These are phyloP conservation scores for Coffea eugenioides DNA, from an alignment of 257 asterid species.

Conservation along the genomic window DNA sequence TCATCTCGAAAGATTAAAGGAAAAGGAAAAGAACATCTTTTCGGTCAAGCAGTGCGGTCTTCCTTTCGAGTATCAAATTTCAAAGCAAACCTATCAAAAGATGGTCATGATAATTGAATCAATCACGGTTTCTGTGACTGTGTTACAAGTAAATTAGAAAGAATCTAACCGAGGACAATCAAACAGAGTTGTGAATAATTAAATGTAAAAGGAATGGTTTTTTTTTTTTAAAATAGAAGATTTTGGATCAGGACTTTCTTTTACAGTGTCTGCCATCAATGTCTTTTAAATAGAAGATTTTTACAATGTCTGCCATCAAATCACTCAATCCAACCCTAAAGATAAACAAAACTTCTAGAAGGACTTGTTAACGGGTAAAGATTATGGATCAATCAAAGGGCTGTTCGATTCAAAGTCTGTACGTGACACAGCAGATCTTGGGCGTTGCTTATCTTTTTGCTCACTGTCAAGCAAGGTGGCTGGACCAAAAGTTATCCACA, in stretches of 20 bases:
- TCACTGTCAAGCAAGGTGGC: background rate
- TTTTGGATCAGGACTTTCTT: too few relatives aligned
- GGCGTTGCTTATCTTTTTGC: background rate
- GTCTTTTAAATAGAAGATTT: too few relatives aligned
- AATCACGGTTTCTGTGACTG: background rate
- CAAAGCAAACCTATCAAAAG: background rate
- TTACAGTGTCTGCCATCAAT: too few relatives aligned
- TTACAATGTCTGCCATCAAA: too few relatives aligned
- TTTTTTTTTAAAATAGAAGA: too few relatives aligned
- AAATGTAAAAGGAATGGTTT: background rate
- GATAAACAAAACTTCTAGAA: too few relatives aligned
- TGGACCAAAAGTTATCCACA: background rate
- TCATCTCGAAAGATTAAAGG: background rate
- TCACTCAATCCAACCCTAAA: too few relatives aligned
- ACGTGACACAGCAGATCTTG: background rate
- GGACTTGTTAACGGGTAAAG: too few relatives aligned
- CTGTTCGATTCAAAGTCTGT: background rate
- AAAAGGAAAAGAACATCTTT: background rate
- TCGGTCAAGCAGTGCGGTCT: background rate
- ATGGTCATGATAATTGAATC: background rate
- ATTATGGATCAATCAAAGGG: background rate
- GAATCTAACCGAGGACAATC: background rate
- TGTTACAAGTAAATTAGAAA: background rate
- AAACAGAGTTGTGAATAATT: background rate
- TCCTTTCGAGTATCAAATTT: background rate